Base-by-base conservation (phyloP, 2,329 filamentous ascomycete species). In the Drechslera avenae region DNA sequence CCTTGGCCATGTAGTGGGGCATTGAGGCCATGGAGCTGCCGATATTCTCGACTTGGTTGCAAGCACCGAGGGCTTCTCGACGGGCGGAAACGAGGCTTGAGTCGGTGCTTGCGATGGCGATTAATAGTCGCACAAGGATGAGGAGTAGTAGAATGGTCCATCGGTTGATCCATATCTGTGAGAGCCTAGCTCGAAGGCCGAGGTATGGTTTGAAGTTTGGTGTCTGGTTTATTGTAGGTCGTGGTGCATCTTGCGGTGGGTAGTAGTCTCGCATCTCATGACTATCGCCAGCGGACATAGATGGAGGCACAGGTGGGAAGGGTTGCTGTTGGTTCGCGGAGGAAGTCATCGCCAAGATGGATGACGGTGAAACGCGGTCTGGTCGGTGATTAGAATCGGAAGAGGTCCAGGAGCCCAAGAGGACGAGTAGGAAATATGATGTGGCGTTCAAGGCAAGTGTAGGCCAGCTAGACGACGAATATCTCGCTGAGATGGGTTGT, bases 1-100 rank as follows among this genome's bases (percentile, higher is more conserved):
- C 94, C 43, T 83, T 79, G 2, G 92, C 89, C 71, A 97, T 86
- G 76, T 96, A 97, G 75, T 97, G 89, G 50, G 94, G 94, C 91
- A 97, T 96, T 31, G 94, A 97, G 32, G 93, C 94, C 90, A 99
- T 93, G 54, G 91, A 84, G 71, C 91, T 97, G 57, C 93, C 94
- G 62, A 96, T 85, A 61, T 90, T 90, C 77, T 99, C 93, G 39
- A 97, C 93, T 72, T 89, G 89, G 50, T 87, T 91, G 74, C 94
- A 99, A 58, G 93, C 91, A 44, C 90, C 88, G 45, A 96, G 83
- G 18, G 94, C 93, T 79, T 96, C 86, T 48, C 78, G 75, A 72
- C 91, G 88, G 39, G 94, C 93, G 49, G 86, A 85, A 46, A 76
- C 84, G 58, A 97, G 83, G 69, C 92, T 86, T 62, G 85, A 80